Percentiles rank a stretch among this genome's conserved stretches.
Evolutionary conservation across 768 basidiomycete species (phyloP).

Genomic region (Phylloporus arenicola): DNA sequence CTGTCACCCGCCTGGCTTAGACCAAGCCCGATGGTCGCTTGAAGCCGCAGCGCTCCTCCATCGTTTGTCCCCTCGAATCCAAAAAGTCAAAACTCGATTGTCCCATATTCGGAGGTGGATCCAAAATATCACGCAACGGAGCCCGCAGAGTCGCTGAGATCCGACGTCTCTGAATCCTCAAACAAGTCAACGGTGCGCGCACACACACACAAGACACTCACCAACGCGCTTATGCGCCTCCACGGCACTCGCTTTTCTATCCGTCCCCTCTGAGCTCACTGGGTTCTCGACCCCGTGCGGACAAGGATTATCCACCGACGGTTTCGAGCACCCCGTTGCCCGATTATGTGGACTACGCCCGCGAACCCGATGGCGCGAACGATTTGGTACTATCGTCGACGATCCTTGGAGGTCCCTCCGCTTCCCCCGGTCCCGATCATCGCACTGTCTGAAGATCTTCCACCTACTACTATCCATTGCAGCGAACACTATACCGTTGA

Average conservation of each 20-base stretch:
- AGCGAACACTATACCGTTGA: slow-evolving; percentile 41
- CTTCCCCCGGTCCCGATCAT: slow-evolving; percentile 44
- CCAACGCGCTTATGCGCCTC: slow-evolving; percentile 8
- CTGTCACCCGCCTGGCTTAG: background rate
- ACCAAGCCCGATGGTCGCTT: background rate
- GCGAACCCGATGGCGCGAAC: slow-evolving; percentile 24
- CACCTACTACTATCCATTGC: slow-evolving; percentile 20
- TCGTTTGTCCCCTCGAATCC: background rate
- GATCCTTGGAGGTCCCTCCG: background rate
- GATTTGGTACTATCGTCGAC: slow-evolving; percentile 1
- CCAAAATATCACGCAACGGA: slow-evolving; percentile 22
- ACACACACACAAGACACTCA: background rate
- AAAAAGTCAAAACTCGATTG: slow-evolving; percentile 19
- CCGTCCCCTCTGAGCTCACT: slow-evolving; percentile 5
- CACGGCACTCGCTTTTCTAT: slow-evolving; percentile 7
- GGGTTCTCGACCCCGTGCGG: background rate
- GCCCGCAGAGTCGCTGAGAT: slow-evolving; percentile 36
- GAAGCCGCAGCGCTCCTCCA: slow-evolving; percentile 15
- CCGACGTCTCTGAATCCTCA: slow-evolving; percentile 19
- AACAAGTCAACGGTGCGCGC: slow-evolving; percentile 6
- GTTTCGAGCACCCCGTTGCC: slow-evolving; percentile 25
- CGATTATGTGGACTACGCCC: slow-evolving; percentile 15
- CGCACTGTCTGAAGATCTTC: slow-evolving; percentile 42
- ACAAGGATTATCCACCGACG: slow-evolving; percentile 17
- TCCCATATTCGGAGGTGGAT: slow-evolving; percentile 1